These are phyloP conservation scores for Russula virescens DNA, from an alignment of 768 basidiomycete genomes.

Conservation along the genomic window DNA sequence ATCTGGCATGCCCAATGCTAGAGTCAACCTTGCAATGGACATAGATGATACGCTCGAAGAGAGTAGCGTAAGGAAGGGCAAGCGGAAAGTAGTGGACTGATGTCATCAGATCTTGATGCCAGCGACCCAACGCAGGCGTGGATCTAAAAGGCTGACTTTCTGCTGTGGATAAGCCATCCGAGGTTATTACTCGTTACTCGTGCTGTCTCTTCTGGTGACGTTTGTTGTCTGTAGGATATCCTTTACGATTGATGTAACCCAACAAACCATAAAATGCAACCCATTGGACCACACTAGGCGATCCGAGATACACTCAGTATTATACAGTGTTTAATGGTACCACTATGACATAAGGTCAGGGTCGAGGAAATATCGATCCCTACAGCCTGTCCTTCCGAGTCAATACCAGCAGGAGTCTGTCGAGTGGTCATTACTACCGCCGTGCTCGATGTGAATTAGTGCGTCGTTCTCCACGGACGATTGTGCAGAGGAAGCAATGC, in stretches of 20 bases:
- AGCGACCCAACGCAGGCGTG: background rate
- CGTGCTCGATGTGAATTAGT: background rate
- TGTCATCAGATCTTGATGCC: background rate
- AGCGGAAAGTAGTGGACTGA: constrained; percentile 48
- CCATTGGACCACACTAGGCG: background rate
- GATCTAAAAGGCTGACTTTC: background rate
- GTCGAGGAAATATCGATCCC: background rate
- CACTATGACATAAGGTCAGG: background rate
- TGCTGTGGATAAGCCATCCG: background rate
- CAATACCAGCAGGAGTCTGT: background rate
- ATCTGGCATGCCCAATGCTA: constrained; percentile 13
- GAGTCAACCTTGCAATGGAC: constrained; percentile 11
- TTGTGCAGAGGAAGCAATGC: constrained; percentile 71
- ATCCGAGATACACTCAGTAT: background rate
- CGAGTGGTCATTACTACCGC: background rate
- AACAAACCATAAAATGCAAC: background rate
- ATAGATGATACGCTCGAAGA: constrained; percentile 32
- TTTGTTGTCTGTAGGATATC: background rate
- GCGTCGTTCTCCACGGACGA: constrained; percentile 42
- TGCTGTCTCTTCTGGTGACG: background rate
- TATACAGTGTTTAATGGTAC: background rate
- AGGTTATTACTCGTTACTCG: background rate
- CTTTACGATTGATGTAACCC: background rate
- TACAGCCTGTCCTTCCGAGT: background rate
- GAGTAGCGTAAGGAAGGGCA: constrained; percentile 47